These are phyloP conservation scores for Penicillium taxi DNA, from an alignment of 495 filamentous ascomycete species.

Conservation along the genomic window DNA sequence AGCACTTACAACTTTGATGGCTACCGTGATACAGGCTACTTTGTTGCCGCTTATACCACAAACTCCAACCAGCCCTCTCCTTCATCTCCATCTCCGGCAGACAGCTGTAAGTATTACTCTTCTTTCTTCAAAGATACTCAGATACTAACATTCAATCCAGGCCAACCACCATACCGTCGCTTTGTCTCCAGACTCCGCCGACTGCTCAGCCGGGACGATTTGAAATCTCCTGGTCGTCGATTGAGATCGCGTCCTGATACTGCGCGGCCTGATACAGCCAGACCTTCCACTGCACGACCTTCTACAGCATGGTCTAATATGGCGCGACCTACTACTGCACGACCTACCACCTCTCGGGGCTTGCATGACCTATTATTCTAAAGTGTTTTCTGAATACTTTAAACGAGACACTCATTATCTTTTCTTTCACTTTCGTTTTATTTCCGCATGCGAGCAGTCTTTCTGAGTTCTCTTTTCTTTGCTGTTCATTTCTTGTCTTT, in stretches of 20 bases:
- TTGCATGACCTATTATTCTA: no score
- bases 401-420: no score
- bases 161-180: constrained; percentile 11
- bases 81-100: constrained; percentile 11
- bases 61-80: constrained; percentile 17
- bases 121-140: background rate
- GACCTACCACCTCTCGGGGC: no score
- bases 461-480: no score
- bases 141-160: constrained; percentile 9
- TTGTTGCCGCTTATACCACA: constrained; percentile 31
- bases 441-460: no score
- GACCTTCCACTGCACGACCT: background rate
- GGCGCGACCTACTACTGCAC: no score
- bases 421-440: no score
- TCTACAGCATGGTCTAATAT: background rate
- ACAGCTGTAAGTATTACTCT: constrained; percentile 20
- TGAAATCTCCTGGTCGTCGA: constrained; percentile 17
- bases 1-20: constrained; percentile 28
- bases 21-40: constrained; percentile 31
- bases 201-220: constrained; percentile 28
- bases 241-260: constrained; percentile 10
- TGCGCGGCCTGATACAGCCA: background rate
- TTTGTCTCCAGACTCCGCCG: constrained; percentile 27
- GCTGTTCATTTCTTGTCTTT: background rate
- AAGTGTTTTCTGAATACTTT: background rate